A percentile compares a stretch with the other conserved stretches of the same genome.
These are phyloP conservation scores for Tephrocybe sp. DNA, from an alignment of 768 basidiomycete genomes.

Conservation along the genomic window DNA sequence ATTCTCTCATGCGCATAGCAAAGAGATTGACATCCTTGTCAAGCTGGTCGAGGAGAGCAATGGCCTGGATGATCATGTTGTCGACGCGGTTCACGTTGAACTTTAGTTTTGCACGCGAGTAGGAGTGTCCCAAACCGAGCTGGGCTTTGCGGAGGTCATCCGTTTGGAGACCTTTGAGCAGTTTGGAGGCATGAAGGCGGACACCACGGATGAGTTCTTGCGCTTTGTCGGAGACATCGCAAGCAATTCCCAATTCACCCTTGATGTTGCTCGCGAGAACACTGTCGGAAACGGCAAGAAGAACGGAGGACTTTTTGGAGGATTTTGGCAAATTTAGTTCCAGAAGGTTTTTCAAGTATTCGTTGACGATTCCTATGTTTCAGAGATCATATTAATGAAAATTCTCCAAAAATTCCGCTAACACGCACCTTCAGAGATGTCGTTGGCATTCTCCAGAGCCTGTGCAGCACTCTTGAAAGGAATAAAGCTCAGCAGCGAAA, in stretches of 20 bases:
- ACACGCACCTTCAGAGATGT: conserved; percentile 86
- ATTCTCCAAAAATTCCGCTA: background rate
- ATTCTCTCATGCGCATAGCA: conserved; percentile 96
- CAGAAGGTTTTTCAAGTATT: conserved; percentile 76
- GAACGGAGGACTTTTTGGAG: conserved; percentile 64
- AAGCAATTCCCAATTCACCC: conserved; percentile 64
- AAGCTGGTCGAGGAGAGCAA: conserved; percentile 95
- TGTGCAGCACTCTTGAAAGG: conserved; percentile 94
- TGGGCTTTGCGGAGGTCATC: conserved; percentile 92
- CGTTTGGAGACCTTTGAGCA: conserved; percentile 83
- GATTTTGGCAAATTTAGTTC: conserved; percentile 85
- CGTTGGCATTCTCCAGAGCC: conserved; percentile 93
- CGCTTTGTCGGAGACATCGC: conserved; percentile 77
- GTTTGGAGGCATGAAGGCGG: conserved; percentile 84
- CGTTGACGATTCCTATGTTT: conserved; percentile 74
- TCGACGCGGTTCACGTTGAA: conserved; percentile 95
- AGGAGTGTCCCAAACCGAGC: conserved; percentile 95
- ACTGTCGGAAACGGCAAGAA: conserved; percentile 78
- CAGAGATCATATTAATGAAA: conserved; percentile 4
- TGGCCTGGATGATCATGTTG: conserved; percentile 99
- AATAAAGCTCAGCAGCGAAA: conserved; percentile 83
- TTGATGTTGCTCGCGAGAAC: conserved; percentile 77
- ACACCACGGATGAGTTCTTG: conserved; percentile 90
- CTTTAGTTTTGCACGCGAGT: conserved; percentile 96
- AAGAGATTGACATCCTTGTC: conserved; percentile 99